Base-by-base conservation (phyloP, 164 flowering plant genomes). In the Nymphaea colorata region DNA sequence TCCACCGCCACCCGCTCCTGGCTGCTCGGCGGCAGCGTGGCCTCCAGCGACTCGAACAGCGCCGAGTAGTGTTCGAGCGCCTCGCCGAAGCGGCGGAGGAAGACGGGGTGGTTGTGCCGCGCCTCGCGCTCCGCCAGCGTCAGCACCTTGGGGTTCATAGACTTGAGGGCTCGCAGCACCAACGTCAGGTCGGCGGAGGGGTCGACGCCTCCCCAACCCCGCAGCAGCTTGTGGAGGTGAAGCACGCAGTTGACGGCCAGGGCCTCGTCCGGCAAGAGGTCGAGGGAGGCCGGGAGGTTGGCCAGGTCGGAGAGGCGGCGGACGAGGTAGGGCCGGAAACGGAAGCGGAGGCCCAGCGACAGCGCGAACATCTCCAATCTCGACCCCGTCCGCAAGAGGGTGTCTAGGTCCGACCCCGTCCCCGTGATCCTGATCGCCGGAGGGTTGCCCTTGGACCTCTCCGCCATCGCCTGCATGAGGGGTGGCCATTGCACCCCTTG, bases 401-500 rank as follows among this genome's bases (percentile, higher is more conserved):
- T 61, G 25, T 72, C 78, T 3, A 81, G 44, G 67, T 91, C 87
- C 15, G 68, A 75, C 42, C 96, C 98, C 3, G 84, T 81, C 5
- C 84, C 98, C 4, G 98, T 93, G 80, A 93, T 85, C 10, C 96
- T 81, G 42, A 93, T 81, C 68, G 73, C 72, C 3, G 94, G 90
- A 2, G 84, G 81, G 65, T 63, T 65, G 3, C 71, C 53, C 3
- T 77, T 68, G 11, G 60, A 74, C 6, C 90, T 76, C 47, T 84
- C 91, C 14, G 86, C 87, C 11, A 93, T 67, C 61, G 97, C 94
- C 59, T 91, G 97, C 96, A 93, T 89, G 5, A 93, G 67, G 0
- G 94, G 94, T 0, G 96, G 97, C 97, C 96, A 93, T 70, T 93
- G 98, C 44, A 91, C 83, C 2, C 98, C 98, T 64, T 89, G 96